phyloP scores from a whole-genome alignment of 1,284 basidiomycete species.

The Retiboletus flavoniger region DNA sequence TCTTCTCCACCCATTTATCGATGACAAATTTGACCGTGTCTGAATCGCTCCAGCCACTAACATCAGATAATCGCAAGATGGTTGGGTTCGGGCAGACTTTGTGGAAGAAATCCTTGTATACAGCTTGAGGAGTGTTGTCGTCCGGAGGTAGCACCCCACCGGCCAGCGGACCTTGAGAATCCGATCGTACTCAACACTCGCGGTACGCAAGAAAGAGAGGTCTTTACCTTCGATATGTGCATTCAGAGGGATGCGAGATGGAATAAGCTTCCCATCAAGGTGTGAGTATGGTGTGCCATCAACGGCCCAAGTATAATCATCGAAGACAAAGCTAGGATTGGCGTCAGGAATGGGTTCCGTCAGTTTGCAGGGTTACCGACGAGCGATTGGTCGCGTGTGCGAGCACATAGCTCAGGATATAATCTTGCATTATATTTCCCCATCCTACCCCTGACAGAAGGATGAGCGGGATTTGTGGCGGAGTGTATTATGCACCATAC shows the following conservation, averaged over 20 bases:
- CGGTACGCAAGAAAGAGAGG: background rate
- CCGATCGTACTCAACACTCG: background rate
- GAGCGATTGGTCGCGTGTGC: slow-evolving; percentile 34
- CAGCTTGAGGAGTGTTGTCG: slow-evolving; percentile 35
- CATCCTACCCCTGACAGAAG: slow-evolving; percentile 32
- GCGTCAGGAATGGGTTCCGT: background rate
- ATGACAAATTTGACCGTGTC: slow-evolving; percentile 27
- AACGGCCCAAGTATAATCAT: slow-evolving; percentile 38
- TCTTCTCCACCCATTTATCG: slow-evolving; percentile 35
- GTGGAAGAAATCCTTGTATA: slow-evolving; percentile 37
- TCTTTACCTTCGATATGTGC: slow-evolving; percentile 24
- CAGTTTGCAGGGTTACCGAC: slow-evolving; percentile 23
- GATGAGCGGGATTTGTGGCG: slow-evolving; percentile 1
- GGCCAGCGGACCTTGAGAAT: slow-evolving; percentile 36
- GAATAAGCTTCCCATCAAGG: slow-evolving; percentile 33
- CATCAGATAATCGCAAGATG: slow-evolving; percentile 26
- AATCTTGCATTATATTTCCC: slow-evolving; percentile 45
- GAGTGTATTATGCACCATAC: slow-evolving; percentile 2
- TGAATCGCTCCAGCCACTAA: slow-evolving; percentile 19
- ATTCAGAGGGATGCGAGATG: slow-evolving; percentile 38
- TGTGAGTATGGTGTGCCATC: slow-evolving; percentile 30
- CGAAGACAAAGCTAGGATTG: slow-evolving; percentile 37
- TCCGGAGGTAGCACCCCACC: slow-evolving; percentile 35
- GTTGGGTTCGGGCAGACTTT: slow-evolving; percentile 37
- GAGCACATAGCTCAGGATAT: slow-evolving; percentile 35